Evolutionary conservation across 2,329 filamentous ascomycete genomes (phyloP).

Genomic region (Alternaria novae-zelandiae): DNA sequence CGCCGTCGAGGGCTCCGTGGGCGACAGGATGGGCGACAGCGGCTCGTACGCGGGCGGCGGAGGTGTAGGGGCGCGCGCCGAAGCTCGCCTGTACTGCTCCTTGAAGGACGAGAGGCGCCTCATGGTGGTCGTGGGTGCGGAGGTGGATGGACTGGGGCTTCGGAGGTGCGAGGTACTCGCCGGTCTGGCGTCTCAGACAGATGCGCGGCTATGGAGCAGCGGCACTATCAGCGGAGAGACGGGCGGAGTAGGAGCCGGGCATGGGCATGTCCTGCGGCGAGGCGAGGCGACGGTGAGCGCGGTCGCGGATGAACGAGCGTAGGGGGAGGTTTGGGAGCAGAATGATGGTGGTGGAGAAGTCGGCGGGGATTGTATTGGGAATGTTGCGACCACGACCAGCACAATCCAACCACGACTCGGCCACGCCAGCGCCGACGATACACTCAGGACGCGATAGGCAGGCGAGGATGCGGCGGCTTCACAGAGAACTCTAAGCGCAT

Average conservation of each 20-base stretch:
- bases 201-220: constrained; percentile 34
- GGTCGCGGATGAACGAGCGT: constrained; percentile 28
- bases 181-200: constrained; percentile 32
- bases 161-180: constrained; percentile 29
- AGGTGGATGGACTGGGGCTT: constrained; percentile 23
- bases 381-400: constrained; percentile 11
- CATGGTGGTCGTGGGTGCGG: constrained; percentile 31
- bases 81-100: constrained; percentile 39
- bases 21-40: constrained; percentile 41
- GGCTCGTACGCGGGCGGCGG: constrained; percentile 45
- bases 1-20: constrained; percentile 23
- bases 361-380: constrained; percentile 25
- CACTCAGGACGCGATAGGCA: not conserved
- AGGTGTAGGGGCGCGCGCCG: constrained; percentile 38
- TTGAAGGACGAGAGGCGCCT: constrained; percentile 44
- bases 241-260: constrained; percentile 24
- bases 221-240: constrained; percentile 22
- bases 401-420: constrained; percentile 10
- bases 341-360: constrained; percentile 17
- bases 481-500: not conserved
- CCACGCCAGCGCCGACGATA: constrained; percentile 1
- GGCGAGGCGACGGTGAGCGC: constrained; percentile 23
- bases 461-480: not conserved
- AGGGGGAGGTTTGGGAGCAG: constrained; percentile 17
- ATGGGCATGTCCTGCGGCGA: constrained; percentile 40